Percentiles rank a stretch among this genome's conserved stretches.
Conservation (phyloP, 179 eudicot genomes). For the Amaranthus tricolor region DNA sequence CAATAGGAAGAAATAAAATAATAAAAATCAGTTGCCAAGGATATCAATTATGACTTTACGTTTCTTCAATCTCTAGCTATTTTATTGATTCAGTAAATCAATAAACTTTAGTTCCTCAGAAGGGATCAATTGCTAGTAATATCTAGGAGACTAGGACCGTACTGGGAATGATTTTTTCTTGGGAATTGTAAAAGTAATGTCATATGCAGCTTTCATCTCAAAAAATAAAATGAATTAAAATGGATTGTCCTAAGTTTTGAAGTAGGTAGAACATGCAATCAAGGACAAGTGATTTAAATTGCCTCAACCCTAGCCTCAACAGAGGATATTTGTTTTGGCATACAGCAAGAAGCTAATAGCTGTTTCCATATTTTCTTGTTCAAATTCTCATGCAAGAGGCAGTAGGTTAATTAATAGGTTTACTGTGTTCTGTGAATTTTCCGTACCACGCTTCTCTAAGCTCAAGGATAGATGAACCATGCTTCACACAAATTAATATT, state of each 20-base stretch:
- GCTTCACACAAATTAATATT: background rate
- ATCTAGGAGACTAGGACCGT: too few relatives aligned
- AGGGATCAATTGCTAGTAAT: too few relatives aligned
- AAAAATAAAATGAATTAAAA: background rate
- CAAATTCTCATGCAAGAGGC: background rate
- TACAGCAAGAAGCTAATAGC: background rate
- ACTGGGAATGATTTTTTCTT: too few relatives aligned
- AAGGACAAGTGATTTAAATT: background rate
- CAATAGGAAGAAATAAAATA: background rate
- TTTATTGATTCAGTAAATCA: too few relatives aligned
- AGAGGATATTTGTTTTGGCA: background rate
- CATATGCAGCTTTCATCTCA: too few relatives aligned
- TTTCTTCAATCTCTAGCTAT: too few relatives aligned
- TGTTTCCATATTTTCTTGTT: background rate
- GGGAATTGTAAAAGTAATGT: too few relatives aligned
- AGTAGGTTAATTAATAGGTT: background rate
- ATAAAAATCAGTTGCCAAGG: too few relatives aligned
- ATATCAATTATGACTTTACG: too few relatives aligned
- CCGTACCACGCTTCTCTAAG: background rate
- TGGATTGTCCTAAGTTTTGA: background rate
- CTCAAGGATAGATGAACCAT: background rate
- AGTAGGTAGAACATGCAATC: background rate
- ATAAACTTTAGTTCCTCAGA: too few relatives aligned
- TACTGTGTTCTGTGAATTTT: background rate
- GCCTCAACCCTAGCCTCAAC: background rate